A percentile compares a stretch with the other conserved stretches of the same genome.
Evolutionary conservation across 1,284 basidiomycete genomes (phyloP).

Genomic region (Pseudozyma tsukubaensis): DNA sequence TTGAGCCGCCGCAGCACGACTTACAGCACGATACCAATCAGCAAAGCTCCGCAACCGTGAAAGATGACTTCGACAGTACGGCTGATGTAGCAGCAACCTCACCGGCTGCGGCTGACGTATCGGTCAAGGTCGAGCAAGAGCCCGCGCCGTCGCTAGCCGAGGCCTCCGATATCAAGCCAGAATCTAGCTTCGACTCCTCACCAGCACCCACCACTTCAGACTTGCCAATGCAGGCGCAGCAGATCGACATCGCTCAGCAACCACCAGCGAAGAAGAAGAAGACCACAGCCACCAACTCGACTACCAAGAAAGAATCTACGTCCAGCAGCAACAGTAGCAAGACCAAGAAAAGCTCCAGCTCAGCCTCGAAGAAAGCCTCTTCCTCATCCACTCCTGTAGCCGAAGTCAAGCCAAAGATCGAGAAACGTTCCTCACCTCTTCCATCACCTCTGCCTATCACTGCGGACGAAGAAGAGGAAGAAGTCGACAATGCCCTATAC

Average conservation of each 20-base stretch:
- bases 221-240: not conserved
- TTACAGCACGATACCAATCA: not conserved
- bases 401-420: conserved; percentile 10
- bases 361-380: conserved; percentile 17
- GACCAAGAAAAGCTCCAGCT: conserved; percentile 22
- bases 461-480: conserved; percentile 23
- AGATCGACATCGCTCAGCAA: not conserved
- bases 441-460: not conserved
- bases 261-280: conserved; percentile 35
- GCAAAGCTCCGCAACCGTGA: not conserved
- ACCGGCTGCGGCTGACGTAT: not conserved
- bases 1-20: not conserved
- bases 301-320: conserved; percentile 13
- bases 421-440: conserved; percentile 1
- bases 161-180: conserved; percentile 1
- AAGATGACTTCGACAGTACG: not conserved
- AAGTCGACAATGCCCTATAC: conserved; percentile 48
- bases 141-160: not conserved
- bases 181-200: not conserved
- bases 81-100: not conserved
- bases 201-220: not conserved
- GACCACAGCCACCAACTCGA: not conserved
- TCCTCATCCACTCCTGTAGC: conserved; percentile 7
- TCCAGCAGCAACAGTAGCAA: conserved; percentile 15
- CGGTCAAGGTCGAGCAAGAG: conserved; percentile 6